Conservation (phyloP, 495 filamentous ascomycete species). For the Xylaria castorea region DNA sequence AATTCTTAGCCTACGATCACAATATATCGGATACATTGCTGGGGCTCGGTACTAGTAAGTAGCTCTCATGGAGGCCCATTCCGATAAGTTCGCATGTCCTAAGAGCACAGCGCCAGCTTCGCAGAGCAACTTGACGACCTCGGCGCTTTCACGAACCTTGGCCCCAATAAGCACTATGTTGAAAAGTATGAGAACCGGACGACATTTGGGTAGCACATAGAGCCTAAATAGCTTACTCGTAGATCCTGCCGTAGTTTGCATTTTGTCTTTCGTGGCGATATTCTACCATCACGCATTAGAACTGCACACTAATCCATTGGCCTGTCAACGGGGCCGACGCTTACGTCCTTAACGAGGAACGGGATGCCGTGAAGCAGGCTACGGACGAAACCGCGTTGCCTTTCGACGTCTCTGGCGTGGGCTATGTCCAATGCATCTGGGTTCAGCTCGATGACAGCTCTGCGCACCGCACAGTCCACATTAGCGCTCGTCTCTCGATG, state of each 20-base stretch:
- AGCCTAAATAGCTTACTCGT: slow-evolving; percentile 22
- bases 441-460: slow-evolving; percentile 66
- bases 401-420: slow-evolving; percentile 62
- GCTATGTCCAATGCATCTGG: slow-evolving; percentile 65
- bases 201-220: background rate
- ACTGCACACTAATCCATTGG: background rate
- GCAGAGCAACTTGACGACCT: slow-evolving; percentile 66
- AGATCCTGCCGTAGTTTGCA: slow-evolving; percentile 58
- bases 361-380: slow-evolving; percentile 75
- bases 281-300: slow-evolving; percentile 24
- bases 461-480: slow-evolving; percentile 31
- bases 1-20: background rate
- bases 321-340: background rate
- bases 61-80: slow-evolving; percentile 66
- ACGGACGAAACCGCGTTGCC: slow-evolving; percentile 58
- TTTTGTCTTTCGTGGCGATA: slow-evolving; percentile 46
- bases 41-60: slow-evolving; percentile 20
- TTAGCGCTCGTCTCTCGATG: slow-evolving; percentile 23
- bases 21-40: background rate
- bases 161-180: slow-evolving; percentile 63
- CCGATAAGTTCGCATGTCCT: slow-evolving; percentile 72
- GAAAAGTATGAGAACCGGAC: slow-evolving; percentile 15
- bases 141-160: slow-evolving; percentile 69
- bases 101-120: slow-evolving; percentile 71
- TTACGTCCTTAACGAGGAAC: slow-evolving; percentile 70